Evolutionary conservation across 2,329 filamentous ascomycete genomes (phyloP).

Genomic region (Pestalotiopsis fici): DNA sequence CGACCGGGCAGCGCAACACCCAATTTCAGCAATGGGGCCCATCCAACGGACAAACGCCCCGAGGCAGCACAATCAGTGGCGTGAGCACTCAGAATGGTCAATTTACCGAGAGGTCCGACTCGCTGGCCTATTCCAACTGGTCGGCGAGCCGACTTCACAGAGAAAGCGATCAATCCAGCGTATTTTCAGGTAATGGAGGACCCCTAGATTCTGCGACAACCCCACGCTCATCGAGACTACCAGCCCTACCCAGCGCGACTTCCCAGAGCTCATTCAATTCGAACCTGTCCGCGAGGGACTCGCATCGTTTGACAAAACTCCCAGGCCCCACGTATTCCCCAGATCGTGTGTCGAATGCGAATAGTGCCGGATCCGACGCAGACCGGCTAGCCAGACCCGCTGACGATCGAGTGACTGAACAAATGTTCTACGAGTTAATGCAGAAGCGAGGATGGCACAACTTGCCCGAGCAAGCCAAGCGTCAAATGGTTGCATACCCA

Average conservation of each 20-base stretch:
- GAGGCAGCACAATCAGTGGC: constrained; percentile 55
- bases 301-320: constrained; percentile 58
- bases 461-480: constrained; percentile 87
- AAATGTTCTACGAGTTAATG: constrained; percentile 93
- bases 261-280: constrained; percentile 57
- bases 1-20: constrained; percentile 65
- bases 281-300: constrained; percentile 51
- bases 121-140: constrained; percentile 28
- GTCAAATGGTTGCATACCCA: constrained; percentile 96
- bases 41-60: constrained; percentile 26
- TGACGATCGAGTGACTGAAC: constrained; percentile 82
- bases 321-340: constrained; percentile 32
- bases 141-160: constrained; percentile 25
- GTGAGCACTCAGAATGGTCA: constrained; percentile 49
- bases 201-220: constrained; percentile 38
- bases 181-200: constrained; percentile 57
- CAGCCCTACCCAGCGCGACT: constrained; percentile 56
- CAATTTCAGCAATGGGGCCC: constrained; percentile 80
- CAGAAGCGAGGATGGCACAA: constrained; percentile 98
- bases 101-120: constrained; percentile 64
- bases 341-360: neutral
- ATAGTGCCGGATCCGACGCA: constrained; percentile 41
- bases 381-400: constrained; percentile 71
- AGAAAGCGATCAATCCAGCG: constrained; percentile 51
- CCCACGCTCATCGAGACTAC: constrained; percentile 47